Base-by-base conservation (phyloP, 805 yeast genomes). In the Ogataea paradorogensis region DNA sequence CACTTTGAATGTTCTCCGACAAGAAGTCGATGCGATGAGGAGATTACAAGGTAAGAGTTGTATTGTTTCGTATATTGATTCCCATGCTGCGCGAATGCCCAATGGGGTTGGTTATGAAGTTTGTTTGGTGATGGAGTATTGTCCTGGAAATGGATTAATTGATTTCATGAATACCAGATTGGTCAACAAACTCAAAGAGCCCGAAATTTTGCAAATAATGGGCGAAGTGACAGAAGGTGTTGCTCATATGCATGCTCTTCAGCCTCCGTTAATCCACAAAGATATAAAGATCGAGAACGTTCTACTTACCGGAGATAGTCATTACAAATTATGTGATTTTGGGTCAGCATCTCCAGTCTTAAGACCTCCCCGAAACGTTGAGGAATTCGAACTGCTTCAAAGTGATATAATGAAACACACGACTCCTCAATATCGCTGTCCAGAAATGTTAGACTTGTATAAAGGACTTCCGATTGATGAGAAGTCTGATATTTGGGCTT, bases 1-100 rank as follows among this genome's bases (percentile, higher is more conserved):
- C 54, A 84, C 84, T 37, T 71, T 93, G 58, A 87, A 85, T 52
- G 74, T 82, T 16, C 69, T 93, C 35, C 70, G 98, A 46, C 96
- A 95, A 27, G 99, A 93, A 61, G 99, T 93, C 11, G 98, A 93
- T 58, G 95, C 97, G 9, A 91, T 93, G 98, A 85, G 87, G 63
- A 71, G 95, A 20, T 69, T 93, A 24, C 70, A 81, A 46, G 95
- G 95, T 7, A 76, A 84, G 48, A 74, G 75, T 32, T 81, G 82
- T 57, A 80, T 93, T 46, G 99, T 93, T 1, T 80, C 87, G 3
- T 93, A 93, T 61, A 85, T 89, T 37, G 99, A 93, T 61, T 87
- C 96, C 3, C 96, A 93, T 65, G 99, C 99, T 6, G 80, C 95
- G 9, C 73, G 95, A 51, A 66, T 83, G 62, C 42, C 64, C 16